Percentiles rank a stretch among this genome's conserved stretches.
These are phyloP conservation scores for Suhomyces prunicola DNA, from an alignment of 805 yeast species.

Conservation along the genomic window DNA sequence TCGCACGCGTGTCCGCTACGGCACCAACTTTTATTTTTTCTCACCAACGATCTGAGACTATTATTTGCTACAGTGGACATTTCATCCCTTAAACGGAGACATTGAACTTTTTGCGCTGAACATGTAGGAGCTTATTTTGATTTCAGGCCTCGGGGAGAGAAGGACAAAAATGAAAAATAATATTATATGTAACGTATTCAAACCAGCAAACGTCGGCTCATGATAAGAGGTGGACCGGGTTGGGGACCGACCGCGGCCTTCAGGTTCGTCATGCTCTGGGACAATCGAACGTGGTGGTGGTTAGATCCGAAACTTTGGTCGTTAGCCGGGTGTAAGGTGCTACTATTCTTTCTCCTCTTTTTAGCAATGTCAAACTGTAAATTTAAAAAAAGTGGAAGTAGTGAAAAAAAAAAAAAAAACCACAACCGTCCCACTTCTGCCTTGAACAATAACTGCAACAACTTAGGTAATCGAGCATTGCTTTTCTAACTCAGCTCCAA, in stretches of 20 bases:
- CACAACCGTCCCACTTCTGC: not conserved
- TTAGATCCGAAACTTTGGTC: not conserved
- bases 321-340: not conserved
- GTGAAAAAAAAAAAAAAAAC: not conserved
- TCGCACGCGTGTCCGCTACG: not conserved
- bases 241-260: not conserved
- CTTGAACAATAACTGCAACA: not conserved
- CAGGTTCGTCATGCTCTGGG: not conserved
- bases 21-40: not conserved
- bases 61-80: not conserved
- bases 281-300: not conserved
- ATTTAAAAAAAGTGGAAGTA: not conserved
- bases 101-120: not conserved
- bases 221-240: not conserved
- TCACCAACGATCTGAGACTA: not conserved
- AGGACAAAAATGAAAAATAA: not conserved
- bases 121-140: not conserved
- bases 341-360: not conserved
- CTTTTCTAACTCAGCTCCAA: not conserved
- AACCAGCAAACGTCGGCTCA: not conserved
- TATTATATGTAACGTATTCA: not conserved
- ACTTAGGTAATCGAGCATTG: not conserved
- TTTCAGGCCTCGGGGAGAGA: not conserved
- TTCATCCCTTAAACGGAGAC: not conserved
- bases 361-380: not conserved